Evolutionary conservation across 116 monocot species (phyloP), one percentile per base, ranked within the genome.

Genomic region (Cymodocea nodosa): DNA sequence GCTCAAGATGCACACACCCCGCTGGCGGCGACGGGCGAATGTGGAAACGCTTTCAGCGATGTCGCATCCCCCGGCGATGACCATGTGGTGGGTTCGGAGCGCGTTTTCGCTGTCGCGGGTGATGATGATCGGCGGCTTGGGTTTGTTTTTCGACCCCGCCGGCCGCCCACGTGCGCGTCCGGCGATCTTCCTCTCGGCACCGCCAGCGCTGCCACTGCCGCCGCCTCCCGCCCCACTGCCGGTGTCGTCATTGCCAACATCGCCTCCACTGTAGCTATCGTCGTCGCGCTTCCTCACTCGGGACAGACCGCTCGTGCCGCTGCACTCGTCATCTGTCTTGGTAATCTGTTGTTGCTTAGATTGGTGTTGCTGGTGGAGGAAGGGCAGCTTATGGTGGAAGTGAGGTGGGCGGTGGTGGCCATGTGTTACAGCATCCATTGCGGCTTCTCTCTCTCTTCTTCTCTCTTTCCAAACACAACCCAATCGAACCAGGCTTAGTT

Each of bases 361-460:
- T 37, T 37, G 37, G 37, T 37, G 37, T 37, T 37, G 37, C 6
- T 37, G 37, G n/a, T n/a, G n/a, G n/a, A n/a, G n/a, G n/a, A n/a
- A n/a, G 2, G 37, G 37, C 37, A 37, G 37, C 37, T 37, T 2
- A 13, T 73, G 75, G 48, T 62, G 76, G 37, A 4, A 4, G 57
- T 15, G 68, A 57, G 58, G 58, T 13, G 85, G 87, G 18, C 82
- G 81, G 10, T 53, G 87, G 59, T 80, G 80, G 24, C 77, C 76
- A 30, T 81, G 62, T 19, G 80, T 66, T 37, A 80, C 48, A 12
- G 75, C 83, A 85, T 87, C 87, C 87, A 87, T 83, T n/a, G 19
- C 8, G 35, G 4, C 14, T 48, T 63, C 51, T 52, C 35, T 35
- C 19, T 17, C n/a, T 9, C 20, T 4, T n/a, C n/a, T 19, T 64